Evolutionary conservation across 78 protist genomes (phyloP), one percentile per base, ranked within the genome.

Genomic region (Chrysochromulina tobinii): DNA sequence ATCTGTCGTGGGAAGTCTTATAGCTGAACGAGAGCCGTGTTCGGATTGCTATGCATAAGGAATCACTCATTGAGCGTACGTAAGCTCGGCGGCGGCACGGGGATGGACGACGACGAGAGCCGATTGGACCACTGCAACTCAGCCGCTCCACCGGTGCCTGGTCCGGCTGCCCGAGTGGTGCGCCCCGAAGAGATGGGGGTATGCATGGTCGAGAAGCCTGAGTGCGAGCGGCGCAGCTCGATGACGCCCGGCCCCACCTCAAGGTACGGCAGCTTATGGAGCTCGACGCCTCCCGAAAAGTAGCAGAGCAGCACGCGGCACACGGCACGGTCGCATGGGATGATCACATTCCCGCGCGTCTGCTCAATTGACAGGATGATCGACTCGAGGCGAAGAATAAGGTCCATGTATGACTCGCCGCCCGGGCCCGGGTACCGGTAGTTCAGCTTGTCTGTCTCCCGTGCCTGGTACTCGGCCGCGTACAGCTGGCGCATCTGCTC

Each of bases 401-500:
- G 7, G 23, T 7, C 77, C 51, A 2, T 2, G 77, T 68, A 68
- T 12, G 51, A n/a, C 77, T 68, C 77, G 51, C 77, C 77, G 27
- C 77, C 77, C 14, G n/a, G 50, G 77, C 77, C 77, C 23, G 77
- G 77, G 77, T 9, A 68, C 50, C 77, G 77, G 50, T 68, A 68
- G 77, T n/a, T 68, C 51, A 68, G 77, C 77, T 68, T 68, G 77
- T 68, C 77, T 3, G 8, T n/a, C 51, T 9, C 15, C 8, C 77
- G 27, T 50, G 77, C 77, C 21, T 21, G 23, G 27, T 3, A n/a
- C 77, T 68, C 77, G 20, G 50, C 51, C 51, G 50, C 21, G 50
- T 2, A 11, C 77, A 50, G 50, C 1, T 2, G 11, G 27, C 51
- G 2, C 51, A 66, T 18, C 25, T 66, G 72, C 8, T 66, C 83